Conservation (phyloP, 345 rosid species). For the Combretum micranthum region DNA sequence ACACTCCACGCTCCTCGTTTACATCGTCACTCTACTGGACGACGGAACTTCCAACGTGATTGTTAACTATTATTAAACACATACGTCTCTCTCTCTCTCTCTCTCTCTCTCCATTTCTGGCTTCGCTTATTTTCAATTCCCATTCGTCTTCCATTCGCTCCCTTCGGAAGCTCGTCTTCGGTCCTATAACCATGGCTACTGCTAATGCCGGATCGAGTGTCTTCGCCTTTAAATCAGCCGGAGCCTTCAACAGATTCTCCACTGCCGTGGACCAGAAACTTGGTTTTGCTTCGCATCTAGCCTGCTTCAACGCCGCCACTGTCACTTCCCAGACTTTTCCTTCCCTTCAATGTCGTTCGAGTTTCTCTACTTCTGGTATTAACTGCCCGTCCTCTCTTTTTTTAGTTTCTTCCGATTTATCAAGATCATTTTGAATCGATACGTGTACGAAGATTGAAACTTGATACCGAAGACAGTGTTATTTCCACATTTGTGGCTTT, state of each 20-base stretch:
- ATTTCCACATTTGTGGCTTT: too few relatives aligned
- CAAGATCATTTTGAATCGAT: neutral
- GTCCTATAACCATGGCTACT: conserved; percentile 21
- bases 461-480: neutral
- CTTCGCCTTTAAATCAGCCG: conserved; percentile 39
- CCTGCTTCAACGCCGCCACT: conserved; percentile 28
- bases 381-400: neutral
- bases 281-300: conserved; percentile 36
- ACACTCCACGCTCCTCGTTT: too few relatives aligned
- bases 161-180: conserved; percentile 20
- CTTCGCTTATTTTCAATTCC: conserved; percentile 19
- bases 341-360: conserved; percentile 35
- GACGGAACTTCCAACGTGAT: too few relatives aligned
- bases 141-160: conserved; percentile 7
- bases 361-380: conserved; percentile 49
- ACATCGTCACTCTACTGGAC: too few relatives aligned
- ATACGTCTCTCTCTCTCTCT: too few relatives aligned
- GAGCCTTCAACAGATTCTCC: conserved; percentile 17
- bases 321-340: conserved; percentile 24
- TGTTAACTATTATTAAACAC: too few relatives aligned
- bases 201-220: conserved; percentile 57
- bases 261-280: conserved; percentile 25
- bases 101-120: conserved; percentile 36
- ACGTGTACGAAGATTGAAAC: neutral
- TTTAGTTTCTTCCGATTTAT: too few relatives aligned